Conservation (phyloP, 768 basidiomycete genomes). For the Boletus tylopilopsis region DNA sequence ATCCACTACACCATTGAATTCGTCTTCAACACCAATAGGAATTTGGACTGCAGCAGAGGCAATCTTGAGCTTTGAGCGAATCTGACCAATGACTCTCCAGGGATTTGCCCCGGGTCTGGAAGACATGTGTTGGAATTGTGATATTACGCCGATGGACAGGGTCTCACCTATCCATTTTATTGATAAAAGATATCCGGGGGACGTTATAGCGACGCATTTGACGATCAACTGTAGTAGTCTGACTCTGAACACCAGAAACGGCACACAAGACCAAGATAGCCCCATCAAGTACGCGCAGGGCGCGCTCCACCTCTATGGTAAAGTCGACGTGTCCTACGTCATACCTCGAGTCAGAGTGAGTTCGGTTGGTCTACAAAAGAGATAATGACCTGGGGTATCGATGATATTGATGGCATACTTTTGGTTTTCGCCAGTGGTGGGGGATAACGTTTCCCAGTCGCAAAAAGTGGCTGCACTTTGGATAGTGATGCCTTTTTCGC, state of each 20-base stretch:
- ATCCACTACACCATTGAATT: slow-evolving; percentile 89
- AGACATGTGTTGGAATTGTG: background rate
- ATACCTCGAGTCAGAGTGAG: background rate
- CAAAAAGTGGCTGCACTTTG: slow-evolving; percentile 98
- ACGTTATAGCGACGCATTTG: slow-evolving; percentile 98
- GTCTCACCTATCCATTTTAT: slow-evolving; percentile 92
- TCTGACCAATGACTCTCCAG: slow-evolving; percentile 90
- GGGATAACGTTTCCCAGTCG: slow-evolving; percentile 81
- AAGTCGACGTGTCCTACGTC: slow-evolving; percentile 95
- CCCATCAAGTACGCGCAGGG: slow-evolving; percentile 92
- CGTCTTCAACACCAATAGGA: slow-evolving; percentile 87
- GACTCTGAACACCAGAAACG: slow-evolving; percentile 94
- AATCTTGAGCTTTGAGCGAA: slow-evolving; percentile 87
- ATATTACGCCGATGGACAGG: background rate
- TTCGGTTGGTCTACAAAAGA: background rate
- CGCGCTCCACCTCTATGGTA: slow-evolving; percentile 98
- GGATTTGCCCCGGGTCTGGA: slow-evolving; percentile 93
- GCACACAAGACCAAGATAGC: slow-evolving; percentile 96
- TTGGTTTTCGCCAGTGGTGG: slow-evolving; percentile 57
- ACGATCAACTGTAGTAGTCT: slow-evolving; percentile 98
- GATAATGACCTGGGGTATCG: slow-evolving; percentile 80
- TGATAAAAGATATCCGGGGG: slow-evolving; percentile 93
- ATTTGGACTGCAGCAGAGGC: slow-evolving; percentile 94
- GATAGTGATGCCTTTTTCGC: slow-evolving; percentile 99
- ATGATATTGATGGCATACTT: slow-evolving; percentile 97